phyloP scores from a whole-genome alignment of 306 rosid species.

The Ormosia semicastrata region DNA sequence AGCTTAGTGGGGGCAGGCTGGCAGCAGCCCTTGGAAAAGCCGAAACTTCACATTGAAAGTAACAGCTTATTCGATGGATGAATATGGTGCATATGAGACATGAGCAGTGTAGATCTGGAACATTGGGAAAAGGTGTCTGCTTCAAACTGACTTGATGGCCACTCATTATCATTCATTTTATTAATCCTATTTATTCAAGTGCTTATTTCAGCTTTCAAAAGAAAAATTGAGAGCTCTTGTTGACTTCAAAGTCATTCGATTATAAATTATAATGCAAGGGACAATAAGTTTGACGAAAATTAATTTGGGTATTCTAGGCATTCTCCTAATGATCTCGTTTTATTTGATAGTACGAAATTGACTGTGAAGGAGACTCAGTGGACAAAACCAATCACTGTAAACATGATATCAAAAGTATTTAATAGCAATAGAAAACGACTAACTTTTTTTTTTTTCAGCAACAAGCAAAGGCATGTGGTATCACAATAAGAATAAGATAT shows the following conservation, averaged over 20 bases:
- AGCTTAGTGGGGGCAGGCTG: slow-evolving; percentile 4
- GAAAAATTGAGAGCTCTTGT: neutral
- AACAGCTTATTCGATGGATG: neutral
- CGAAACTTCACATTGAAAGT: slow-evolving; percentile 13
- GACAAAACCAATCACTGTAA: neutral
- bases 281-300: neutral
- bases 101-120: neutral
- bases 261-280: neutral
- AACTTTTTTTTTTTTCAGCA: too few species aligned
- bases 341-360: neutral
- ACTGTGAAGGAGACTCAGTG: neutral
- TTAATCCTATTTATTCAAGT: neutral
- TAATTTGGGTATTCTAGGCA: too few species aligned
- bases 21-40: neutral
- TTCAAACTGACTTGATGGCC: neutral
- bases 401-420: too few species aligned
- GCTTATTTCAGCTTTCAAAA: neutral
- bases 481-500: too few species aligned
- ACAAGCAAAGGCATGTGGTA: too few species aligned
- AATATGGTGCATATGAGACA: neutral
- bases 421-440: too few species aligned
- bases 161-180: neutral
- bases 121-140: neutral
- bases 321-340: too few species aligned
- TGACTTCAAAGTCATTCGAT: slow-evolving; percentile 16